Evolutionary conservation across 116 monocot species (phyloP).

Genomic region (Zostera marina): DNA sequence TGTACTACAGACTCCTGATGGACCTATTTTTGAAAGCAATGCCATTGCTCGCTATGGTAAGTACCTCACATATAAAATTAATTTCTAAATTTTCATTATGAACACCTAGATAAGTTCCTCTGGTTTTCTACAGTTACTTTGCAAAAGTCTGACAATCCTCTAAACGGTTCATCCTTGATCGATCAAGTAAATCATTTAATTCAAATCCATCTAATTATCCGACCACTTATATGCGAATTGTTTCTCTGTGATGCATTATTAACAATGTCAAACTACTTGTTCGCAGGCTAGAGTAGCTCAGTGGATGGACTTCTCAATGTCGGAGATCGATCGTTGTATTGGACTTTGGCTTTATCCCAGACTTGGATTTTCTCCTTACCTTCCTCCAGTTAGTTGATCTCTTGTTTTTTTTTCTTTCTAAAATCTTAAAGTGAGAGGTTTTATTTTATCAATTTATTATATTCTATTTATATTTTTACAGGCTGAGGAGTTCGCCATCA

Average conservation of each 20-base stretch:
- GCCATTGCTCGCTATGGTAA: conserved; percentile 77
- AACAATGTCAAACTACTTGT: neutral
- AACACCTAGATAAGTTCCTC: neutral
- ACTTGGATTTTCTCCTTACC: conserved; percentile 28
- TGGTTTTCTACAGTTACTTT: conserved; percentile 34
- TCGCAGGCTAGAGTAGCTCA: conserved; percentile 60
- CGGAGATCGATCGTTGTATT: conserved; percentile 53
- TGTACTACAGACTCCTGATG: conserved; percentile 77
- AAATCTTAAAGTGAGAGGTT: neutral
- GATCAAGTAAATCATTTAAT: conserved; percentile 57
- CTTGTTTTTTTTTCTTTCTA: conserved; percentile 2
- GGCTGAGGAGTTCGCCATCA: conserved; percentile 45
- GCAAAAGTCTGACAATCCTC: conserved; percentile 61
- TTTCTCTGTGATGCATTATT: neutral
- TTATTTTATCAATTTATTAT: conserved; percentile 13
- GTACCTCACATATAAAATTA: neutral
- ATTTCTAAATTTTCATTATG: neutral
- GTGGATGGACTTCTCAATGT: conserved; percentile 80
- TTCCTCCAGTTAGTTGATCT: conserved; percentile 30
- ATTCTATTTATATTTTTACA: conserved; percentile 9
- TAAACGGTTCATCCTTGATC: conserved; percentile 63
- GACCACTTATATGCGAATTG: neutral
- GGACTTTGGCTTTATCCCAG: conserved; percentile 56
- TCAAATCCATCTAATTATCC: neutral
- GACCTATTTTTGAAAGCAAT: conserved; percentile 81